These are phyloP conservation scores for Aspergillus sp. DNA, from an alignment of 2,329 filamentous ascomycete genomes.

Conservation along the genomic window DNA sequence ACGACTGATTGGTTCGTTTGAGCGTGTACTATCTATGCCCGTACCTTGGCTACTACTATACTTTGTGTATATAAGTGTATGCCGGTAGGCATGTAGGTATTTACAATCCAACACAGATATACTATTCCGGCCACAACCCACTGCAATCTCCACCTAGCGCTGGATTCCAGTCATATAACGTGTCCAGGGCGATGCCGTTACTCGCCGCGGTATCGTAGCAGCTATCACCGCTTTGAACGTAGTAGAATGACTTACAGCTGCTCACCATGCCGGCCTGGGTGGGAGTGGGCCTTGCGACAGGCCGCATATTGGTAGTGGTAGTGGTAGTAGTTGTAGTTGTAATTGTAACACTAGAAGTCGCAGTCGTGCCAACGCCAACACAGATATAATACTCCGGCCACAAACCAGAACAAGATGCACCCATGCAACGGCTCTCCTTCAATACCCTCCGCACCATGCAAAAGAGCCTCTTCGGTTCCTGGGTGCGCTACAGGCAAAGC, in stretches of 20 bases:
- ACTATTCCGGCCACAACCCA: slow-evolving; percentile 11
- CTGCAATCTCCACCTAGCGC: not conserved
- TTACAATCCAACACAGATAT: not conserved
- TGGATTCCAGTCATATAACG: slow-evolving; percentile 2
- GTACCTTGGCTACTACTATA: too few relatives aligned
- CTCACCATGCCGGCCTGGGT: slow-evolving; percentile 15
- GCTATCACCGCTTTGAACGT: slow-evolving; percentile 20
- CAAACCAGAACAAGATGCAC: too few relatives aligned
- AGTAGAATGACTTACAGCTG: slow-evolving; percentile 12
- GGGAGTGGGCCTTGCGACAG: too few relatives aligned
- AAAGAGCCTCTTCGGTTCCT: slow-evolving; percentile 28
- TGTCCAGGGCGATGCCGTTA: slow-evolving; percentile 10
- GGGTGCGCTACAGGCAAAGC: slow-evolving; percentile 49
- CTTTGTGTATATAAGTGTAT: too few relatives aligned
- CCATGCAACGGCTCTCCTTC: slow-evolving; percentile 23
- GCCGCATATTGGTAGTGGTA: too few relatives aligned
- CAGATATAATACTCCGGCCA: too few relatives aligned
- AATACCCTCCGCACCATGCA: slow-evolving; percentile 16
- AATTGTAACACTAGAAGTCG: too few relatives aligned
- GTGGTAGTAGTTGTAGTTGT: too few relatives aligned
- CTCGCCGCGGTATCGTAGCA: slow-evolving; percentile 31
- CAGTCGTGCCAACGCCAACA: too few relatives aligned
- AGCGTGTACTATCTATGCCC: too few relatives aligned
- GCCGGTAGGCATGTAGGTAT: too few relatives aligned
- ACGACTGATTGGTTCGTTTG: too few relatives aligned